Evolutionary conservation across 306 rosid species (phyloP), one percentile per base, ranked within the genome.

Genomic region (Senna tora): DNA sequence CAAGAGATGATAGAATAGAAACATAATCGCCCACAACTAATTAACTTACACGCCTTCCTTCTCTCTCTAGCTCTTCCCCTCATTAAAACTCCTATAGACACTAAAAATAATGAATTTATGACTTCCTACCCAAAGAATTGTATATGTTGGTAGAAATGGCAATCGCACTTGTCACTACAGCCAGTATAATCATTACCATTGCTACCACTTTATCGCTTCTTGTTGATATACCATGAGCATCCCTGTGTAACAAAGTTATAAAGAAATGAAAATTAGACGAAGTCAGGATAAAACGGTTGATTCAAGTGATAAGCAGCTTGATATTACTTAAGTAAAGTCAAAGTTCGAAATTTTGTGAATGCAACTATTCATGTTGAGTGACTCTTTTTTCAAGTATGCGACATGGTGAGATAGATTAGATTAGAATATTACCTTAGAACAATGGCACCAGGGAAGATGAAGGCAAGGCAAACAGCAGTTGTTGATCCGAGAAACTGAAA

Each of bases 401-500:
- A n/a, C n/a, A n/a, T n/a, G n/a, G n/a, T n/a, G n/a, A 38, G 55
- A 67, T 68, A 51, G 63, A 66, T 74, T 82, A 25, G 39, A 36
- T 4, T n/a, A n/a, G n/a, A n/a, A n/a, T n/a, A n/a, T n/a, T 58
- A 93, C 97, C 98, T 89, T 36, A 94, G 73, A 73, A 75, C 97
- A 80, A 94, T 85, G 45, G 89, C 81, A 60, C 88, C 97, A 15
- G 99, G 99, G 76, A 94, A 91, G 54, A 94, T 87, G 80, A 94
- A 94, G 67, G 96, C 92, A 25, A 94, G 96, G 75, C 85, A 85
- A 63, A 86, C 89, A 0, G 96, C 97, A 51, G 96, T 77, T 10
- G 99, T 94, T 77, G 96, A 89, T 43, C 99, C 99, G 81, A 94
- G 7, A 51, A 94, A 91, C 85, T 94, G 97, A 84, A 94, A 91